phyloP scores from a whole-genome alignment of 257 asterid species.

The Solanum microdontum region DNA sequence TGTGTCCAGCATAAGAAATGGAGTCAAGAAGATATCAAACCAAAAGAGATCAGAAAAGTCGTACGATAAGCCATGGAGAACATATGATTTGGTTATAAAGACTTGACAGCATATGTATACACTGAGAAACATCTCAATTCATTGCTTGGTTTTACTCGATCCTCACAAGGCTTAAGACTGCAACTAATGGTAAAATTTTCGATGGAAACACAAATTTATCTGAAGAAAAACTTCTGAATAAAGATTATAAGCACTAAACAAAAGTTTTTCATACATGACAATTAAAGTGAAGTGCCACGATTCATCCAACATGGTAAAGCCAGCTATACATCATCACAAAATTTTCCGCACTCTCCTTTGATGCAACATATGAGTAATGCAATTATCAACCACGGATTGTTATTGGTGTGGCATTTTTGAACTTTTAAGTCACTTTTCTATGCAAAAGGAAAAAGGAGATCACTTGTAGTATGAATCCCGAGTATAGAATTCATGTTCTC shows the following conservation, averaged over 20 bases:
- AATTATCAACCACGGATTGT: not conserved
- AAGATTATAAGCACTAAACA: not conserved
- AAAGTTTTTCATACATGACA: not conserved
- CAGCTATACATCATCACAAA: not conserved
- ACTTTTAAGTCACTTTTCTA: not conserved
- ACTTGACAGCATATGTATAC: not conserved
- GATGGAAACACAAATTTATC: not conserved
- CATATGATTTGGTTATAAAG: not conserved
- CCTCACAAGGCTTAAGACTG: not conserved
- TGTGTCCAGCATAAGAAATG: constrained; percentile 22
- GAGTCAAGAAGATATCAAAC: not conserved
- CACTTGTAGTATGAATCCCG: not conserved
- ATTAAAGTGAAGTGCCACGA: not conserved
- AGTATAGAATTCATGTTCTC: not conserved
- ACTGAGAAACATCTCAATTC: not conserved
- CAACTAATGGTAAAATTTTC: not conserved
- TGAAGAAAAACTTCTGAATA: not conserved
- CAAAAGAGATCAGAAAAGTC: not conserved
- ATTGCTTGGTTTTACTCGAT: not conserved
- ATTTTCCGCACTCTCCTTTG: not conserved
- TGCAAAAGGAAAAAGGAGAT: not conserved
- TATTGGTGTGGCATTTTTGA: not conserved
- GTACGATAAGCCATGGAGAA: not conserved
- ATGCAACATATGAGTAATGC: not conserved
- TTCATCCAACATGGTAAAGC: not conserved